These are phyloP conservation scores for Kluyveromyces marxianus DNA, from an alignment of 1,139 yeast genomes.

Conservation along the genomic window DNA sequence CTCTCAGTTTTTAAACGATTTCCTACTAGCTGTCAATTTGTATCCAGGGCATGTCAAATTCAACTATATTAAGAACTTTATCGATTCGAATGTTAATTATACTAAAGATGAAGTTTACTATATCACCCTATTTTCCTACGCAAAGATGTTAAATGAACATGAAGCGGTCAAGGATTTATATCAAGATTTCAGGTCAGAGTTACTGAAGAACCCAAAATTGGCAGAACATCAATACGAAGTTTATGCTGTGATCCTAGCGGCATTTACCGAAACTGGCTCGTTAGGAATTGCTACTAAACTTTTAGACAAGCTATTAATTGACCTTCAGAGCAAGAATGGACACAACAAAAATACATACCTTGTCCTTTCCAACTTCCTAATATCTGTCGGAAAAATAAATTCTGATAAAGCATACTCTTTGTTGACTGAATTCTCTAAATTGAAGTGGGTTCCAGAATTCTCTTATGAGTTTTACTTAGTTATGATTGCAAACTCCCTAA, in stretches of 20 bases:
- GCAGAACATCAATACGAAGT: slow-evolving; percentile 38
- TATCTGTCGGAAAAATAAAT: slow-evolving; percentile 30
- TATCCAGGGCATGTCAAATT: slow-evolving; percentile 30
- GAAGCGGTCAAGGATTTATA: slow-evolving; percentile 27
- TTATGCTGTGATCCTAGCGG: slow-evolving; percentile 44
- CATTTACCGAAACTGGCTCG: slow-evolving; percentile 45
- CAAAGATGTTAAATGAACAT: slow-evolving; percentile 30
- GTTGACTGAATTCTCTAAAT: slow-evolving; percentile 31
- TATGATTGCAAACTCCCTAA: slow-evolving; percentile 27
- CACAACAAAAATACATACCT: slow-evolving; percentile 26
- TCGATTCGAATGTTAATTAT: slow-evolving; percentile 20
- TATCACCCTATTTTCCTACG: slow-evolving; percentile 29
- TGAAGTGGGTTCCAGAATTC: slow-evolving; percentile 36
- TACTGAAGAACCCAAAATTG: slow-evolving; percentile 13
- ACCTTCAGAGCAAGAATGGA: slow-evolving; percentile 27
- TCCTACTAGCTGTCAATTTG: slow-evolving; percentile 31
- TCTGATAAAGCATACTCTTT: slow-evolving; percentile 29
- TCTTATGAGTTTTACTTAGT: slow-evolving; percentile 33
- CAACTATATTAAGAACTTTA: slow-evolving; percentile 19
- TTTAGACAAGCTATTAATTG: slow-evolving; percentile 38
- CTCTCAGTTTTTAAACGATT: slow-evolving; percentile 26
- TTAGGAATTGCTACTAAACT: slow-evolving; percentile 45
- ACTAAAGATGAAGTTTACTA: slow-evolving; percentile 29
- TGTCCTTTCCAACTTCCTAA: slow-evolving; percentile 30
- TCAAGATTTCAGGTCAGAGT: slow-evolving; percentile 29